Conservation (phyloP, 2,329 filamentous ascomycete genomes). For the Claviceps fusiformis region DNA sequence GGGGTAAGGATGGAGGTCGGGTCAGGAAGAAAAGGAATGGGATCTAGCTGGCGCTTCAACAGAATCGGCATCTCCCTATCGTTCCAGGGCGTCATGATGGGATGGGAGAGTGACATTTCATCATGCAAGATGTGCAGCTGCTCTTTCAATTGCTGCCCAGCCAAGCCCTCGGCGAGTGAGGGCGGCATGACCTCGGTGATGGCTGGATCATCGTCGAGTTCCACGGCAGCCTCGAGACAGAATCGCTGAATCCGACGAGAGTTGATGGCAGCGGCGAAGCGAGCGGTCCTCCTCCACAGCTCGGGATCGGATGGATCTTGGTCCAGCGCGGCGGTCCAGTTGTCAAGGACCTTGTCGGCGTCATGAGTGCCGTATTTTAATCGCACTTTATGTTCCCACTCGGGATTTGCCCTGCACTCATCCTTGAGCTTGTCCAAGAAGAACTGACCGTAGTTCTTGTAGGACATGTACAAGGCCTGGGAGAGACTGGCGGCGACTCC, state of each 20-base stretch:
- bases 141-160: constrained; percentile 46
- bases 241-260: constrained; percentile 45
- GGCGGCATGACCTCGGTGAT: constrained; percentile 48
- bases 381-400: constrained; percentile 23
- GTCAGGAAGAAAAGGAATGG: constrained; percentile 47
- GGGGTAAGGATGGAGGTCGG: constrained; percentile 27
- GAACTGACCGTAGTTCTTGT: constrained; percentile 94
- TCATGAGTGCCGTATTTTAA: constrained; percentile 18
- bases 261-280: constrained; percentile 43
- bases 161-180: constrained; percentile 48
- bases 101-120: constrained; percentile 43
- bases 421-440: constrained; percentile 50
- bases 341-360: constrained; percentile 35
- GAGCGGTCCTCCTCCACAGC: constrained; percentile 46
- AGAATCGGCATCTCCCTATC: constrained; percentile 36
- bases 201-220: constrained; percentile 53
- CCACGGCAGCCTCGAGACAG: constrained; percentile 52
- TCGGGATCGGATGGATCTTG: constrained; percentile 55
- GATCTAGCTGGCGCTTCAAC: constrained; percentile 43
- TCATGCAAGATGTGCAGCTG: constrained; percentile 41
- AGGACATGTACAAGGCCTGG: constrained; percentile 81
- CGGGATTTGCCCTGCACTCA: constrained; percentile 32
- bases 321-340: constrained; percentile 46
- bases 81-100: constrained; percentile 43
- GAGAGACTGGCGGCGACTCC: constrained; percentile 67